Conservation (phyloP, 2,329 filamentous ascomycete genomes). For the Coniochaeta sp. region DNA sequence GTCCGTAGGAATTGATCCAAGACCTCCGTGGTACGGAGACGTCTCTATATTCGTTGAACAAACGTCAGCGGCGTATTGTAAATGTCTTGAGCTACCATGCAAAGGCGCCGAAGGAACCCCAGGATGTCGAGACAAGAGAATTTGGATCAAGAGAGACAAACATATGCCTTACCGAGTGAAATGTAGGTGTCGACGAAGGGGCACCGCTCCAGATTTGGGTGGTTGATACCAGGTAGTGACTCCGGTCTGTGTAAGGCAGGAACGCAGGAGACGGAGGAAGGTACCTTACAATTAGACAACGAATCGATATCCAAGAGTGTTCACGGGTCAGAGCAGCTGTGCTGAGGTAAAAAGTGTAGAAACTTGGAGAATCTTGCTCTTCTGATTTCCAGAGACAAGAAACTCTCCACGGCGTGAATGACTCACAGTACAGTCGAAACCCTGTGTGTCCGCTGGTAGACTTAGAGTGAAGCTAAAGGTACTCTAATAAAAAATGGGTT, state of each 20-base stretch:
- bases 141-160: background rate
- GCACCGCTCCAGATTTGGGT: background rate
- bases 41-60: background rate
- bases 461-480: background rate
- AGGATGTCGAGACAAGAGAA: background rate
- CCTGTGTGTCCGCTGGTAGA: background rate
- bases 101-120: background rate
- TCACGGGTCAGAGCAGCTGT: background rate
- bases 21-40: background rate
- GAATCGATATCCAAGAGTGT: background rate
- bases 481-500: background rate
- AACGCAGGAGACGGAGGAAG: background rate
- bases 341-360: background rate
- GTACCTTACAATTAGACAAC: background rate
- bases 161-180: background rate
- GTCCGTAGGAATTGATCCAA: background rate
- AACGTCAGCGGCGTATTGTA: background rate
- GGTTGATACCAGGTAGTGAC: too few species aligned
- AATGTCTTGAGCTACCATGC: background rate
- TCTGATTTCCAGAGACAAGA: background rate
- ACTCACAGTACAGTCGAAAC: background rate
- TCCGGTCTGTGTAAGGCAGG: background rate
- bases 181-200: background rate
- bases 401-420: background rate
- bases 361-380: background rate